Percentiles rank a stretch among this genome's conserved stretches.
Evolutionary conservation across 352 stramenopile species (phyloP).

Genomic region (Phytophthora pinifolia): DNA sequence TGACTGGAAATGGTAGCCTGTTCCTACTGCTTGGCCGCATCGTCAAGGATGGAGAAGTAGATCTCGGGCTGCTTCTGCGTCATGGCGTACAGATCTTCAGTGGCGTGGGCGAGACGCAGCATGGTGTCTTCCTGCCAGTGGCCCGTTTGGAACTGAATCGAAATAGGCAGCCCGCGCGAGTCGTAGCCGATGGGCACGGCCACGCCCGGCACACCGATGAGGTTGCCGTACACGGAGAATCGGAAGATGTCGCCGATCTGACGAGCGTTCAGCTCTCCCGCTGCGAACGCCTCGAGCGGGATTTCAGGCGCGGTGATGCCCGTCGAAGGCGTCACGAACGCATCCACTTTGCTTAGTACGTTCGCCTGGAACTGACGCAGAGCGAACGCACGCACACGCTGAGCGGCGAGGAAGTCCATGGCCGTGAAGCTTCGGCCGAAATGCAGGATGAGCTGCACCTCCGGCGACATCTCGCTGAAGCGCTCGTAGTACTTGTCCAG

Average conservation of each 20-base stretch:
- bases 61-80: constrained; percentile 54
- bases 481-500: constrained; percentile 66
- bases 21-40: constrained; percentile 28
- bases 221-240: constrained; percentile 86
- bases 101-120: constrained; percentile 61
- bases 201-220: constrained; percentile 83
- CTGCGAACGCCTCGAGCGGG: constrained; percentile 37
- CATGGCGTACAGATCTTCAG: constrained; percentile 41
- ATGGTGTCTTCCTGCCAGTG: constrained; percentile 81
- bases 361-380: constrained; percentile 71
- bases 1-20: no score
- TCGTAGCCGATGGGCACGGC: constrained; percentile 78
- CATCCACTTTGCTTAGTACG: constrained; percentile 85
- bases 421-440: constrained; percentile 68
- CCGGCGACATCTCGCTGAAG: constrained; percentile 59
- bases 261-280: constrained; percentile 58
- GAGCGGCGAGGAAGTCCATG: constrained; percentile 82
- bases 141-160: constrained; percentile 73
- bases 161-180: constrained; percentile 59
- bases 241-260: constrained; percentile 70
- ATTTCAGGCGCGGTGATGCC: constrained; percentile 79
- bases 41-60: constrained; percentile 68
- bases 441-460: constrained; percentile 72
- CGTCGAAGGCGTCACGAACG: constrained; percentile 87
- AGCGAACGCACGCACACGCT: constrained; percentile 83